These are phyloP conservation scores for Oehlia diaphana DNA, from an alignment of 192 early-diverging fungal genomes.

Conservation along the genomic window DNA sequence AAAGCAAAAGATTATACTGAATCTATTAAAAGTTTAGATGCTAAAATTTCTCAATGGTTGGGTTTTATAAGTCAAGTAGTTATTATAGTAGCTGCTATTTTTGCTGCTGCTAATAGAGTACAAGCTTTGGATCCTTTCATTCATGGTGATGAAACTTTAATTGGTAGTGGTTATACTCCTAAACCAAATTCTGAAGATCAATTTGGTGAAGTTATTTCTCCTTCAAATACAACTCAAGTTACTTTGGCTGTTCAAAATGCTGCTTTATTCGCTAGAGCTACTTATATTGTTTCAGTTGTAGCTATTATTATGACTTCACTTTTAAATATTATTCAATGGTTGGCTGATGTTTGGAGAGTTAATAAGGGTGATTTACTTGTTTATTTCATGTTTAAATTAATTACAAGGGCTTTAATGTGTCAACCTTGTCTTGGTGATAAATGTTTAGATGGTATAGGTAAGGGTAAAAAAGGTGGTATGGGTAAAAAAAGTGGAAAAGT, in stretches of 20 bases:
- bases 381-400: background rate
- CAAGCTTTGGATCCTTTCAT: background rate
- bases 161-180: background rate
- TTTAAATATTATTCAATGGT: slow-evolving; percentile 20
- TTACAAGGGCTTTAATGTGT: background rate
- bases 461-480: background rate
- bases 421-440: slow-evolving; percentile 9
- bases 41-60: background rate
- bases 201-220: background rate
- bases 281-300: background rate
- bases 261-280: background rate
- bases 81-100: background rate
- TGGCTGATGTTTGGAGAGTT: slow-evolving; percentile 9
- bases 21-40: slow-evolving; percentile 8
- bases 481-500: background rate
- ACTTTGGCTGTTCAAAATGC: background rate
- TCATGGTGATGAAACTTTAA: background rate
- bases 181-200: background rate
- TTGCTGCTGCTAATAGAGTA: background rate
- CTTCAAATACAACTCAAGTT: background rate
- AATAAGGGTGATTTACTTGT: background rate
- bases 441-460: background rate
- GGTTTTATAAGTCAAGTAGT: background rate
- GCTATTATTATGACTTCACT: slow-evolving; percentile 16
- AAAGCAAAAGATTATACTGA: background rate